Conservation (phyloP, 106 monocot species). For the Dioscorea zingiberensis region DNA sequence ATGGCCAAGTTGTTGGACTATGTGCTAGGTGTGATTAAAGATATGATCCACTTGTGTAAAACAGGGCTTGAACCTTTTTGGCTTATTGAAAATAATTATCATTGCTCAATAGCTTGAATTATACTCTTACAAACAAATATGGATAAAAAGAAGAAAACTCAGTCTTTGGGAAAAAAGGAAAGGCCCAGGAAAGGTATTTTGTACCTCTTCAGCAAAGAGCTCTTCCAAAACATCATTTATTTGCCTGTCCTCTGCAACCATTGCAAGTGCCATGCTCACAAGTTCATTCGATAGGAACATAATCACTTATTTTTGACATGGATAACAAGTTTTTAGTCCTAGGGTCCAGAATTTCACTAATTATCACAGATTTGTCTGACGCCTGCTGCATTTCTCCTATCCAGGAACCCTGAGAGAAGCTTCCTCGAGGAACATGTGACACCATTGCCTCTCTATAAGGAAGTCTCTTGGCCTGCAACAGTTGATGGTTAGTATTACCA, state of each 20-base stretch:
- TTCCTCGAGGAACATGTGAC: constrained; percentile 24
- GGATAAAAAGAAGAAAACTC: too few species aligned
- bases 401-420: constrained; percentile 62
- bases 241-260: constrained; percentile 71
- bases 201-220: constrained; percentile 75
- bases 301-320: constrained; percentile 70
- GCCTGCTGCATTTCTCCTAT: constrained; percentile 81
- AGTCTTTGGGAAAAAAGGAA: too few species aligned
- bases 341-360: constrained; percentile 71
- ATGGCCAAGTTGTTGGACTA: too few species aligned
- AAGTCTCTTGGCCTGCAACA: constrained; percentile 55
- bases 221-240: constrained; percentile 77
- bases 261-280: constrained; percentile 77
- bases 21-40: too few species aligned
- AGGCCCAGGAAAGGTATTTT: neutral
- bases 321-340: constrained; percentile 66
- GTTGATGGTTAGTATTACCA: neutral
- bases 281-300: constrained; percentile 73
- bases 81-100: too few species aligned
- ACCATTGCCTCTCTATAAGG: constrained; percentile 39
- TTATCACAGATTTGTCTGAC: constrained; percentile 62
- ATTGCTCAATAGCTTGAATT: too few species aligned
- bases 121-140: too few species aligned
- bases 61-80: too few species aligned
- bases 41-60: too few species aligned